Conservation (phyloP, 805 yeast species). For the Metschnikowia henanensis region DNA sequence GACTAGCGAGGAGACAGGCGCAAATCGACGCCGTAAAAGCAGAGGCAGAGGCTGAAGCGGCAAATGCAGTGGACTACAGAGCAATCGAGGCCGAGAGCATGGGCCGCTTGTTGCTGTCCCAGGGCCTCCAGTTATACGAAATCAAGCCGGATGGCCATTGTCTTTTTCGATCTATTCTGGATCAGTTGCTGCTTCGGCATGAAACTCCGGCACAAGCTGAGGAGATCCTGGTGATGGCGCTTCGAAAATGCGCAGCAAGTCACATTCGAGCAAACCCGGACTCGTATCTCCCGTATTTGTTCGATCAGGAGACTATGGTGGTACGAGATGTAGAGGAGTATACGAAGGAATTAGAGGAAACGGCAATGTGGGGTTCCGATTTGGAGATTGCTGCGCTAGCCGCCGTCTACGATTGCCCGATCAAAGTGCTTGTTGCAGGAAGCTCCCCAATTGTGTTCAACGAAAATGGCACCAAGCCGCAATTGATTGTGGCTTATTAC, state of each 20-base stretch:
- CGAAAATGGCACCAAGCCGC: slow-evolving; percentile 52
- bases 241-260: slow-evolving; percentile 64
- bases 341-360: slow-evolving; percentile 62
- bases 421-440: slow-evolving; percentile 79
- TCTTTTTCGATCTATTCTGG: slow-evolving; percentile 80
- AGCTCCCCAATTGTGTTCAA: slow-evolving; percentile 65
- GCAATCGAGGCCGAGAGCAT: slow-evolving; percentile 72
- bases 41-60: slow-evolving; percentile 75
- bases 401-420: slow-evolving; percentile 65
- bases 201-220: background rate
- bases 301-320: slow-evolving; percentile 72
- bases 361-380: slow-evolving; percentile 97
- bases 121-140: slow-evolving; percentile 58
- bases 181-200: slow-evolving; percentile 66
- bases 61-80: slow-evolving; percentile 61
- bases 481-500: slow-evolving; percentile 74
- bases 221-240: slow-evolving; percentile 43
- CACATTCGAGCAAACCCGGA: slow-evolving; percentile 66
- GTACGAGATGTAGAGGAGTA: slow-evolving; percentile 68
- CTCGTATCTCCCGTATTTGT: slow-evolving; percentile 76
- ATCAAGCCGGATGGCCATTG: slow-evolving; percentile 95
- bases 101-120: slow-evolving; percentile 48
- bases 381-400: slow-evolving; percentile 85
- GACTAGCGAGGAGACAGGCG: slow-evolving; percentile 73
- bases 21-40: slow-evolving; percentile 59